Evolutionary conservation across 2,329 filamentous ascomycete species (phyloP).

Genomic region (Phyllosticta paracitricarpa): DNA sequence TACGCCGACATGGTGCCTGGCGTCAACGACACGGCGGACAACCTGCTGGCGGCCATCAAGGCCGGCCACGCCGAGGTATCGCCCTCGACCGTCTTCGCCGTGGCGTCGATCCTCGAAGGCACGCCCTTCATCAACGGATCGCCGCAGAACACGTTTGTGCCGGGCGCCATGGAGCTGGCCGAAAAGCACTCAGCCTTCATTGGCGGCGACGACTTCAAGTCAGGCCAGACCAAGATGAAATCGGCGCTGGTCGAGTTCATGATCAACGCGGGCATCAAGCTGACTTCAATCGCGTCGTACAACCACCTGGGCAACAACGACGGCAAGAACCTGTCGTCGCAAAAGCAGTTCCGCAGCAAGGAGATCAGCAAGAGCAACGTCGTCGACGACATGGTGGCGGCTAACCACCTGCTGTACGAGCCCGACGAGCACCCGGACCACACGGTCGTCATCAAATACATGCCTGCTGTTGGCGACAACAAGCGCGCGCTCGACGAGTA

Average conservation of each 20-base stretch:
- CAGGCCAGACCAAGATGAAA: conserved; percentile 99
- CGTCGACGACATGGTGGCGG: conserved; percentile 98
- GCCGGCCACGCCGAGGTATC: conserved; percentile 81
- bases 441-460: conserved; percentile 99
- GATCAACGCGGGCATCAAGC: conserved; percentile 96
- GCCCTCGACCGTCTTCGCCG: conserved; percentile 90
- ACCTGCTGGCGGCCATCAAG: conserved; percentile 81
- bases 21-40: conserved; percentile 94
- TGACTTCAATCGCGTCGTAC: conserved; percentile 97
- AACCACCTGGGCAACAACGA: conserved; percentile 99
- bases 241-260: conserved; percentile 96
- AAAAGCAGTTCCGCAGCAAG: conserved; percentile 98
- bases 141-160: conserved; percentile 97
- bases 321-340: conserved; percentile 95
- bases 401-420: conserved; percentile 84
- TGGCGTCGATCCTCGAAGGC: conserved; percentile 83
- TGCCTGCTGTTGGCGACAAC: conserved; percentile 97
- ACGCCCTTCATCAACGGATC: conserved; percentile 98
- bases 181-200: conserved; percentile 83
- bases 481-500: conserved; percentile 99
- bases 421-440: conserved; percentile 93
- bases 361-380: conserved; percentile 99
- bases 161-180: conserved; percentile 80
- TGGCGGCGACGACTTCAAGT: conserved; percentile 98
- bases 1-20: conserved; percentile 81